phyloP scores from a whole-genome alignment of 2,329 filamentous ascomycete genomes.

The Talaromyces sp. region DNA sequence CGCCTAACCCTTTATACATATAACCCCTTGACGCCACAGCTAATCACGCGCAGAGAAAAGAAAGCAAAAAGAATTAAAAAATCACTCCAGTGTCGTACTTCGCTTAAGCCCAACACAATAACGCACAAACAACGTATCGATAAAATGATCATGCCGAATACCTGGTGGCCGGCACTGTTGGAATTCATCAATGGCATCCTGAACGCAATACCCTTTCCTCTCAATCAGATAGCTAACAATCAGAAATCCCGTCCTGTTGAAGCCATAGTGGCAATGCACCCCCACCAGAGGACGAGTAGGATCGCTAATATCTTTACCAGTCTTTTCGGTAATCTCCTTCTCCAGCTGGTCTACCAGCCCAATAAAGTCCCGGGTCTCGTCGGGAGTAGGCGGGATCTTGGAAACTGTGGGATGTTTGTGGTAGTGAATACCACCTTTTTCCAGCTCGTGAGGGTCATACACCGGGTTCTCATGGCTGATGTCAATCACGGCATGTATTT shows the following conservation, averaged over 20 bases:
- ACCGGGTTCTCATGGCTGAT: constrained; percentile 88
- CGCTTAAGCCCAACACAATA: constrained; percentile 56
- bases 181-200: constrained; percentile 76
- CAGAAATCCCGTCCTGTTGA: constrained; percentile 90
- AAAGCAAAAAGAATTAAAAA: not conserved
- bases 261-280: constrained; percentile 94
- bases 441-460: constrained; percentile 71
- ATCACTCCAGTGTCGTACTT: constrained; percentile 33
- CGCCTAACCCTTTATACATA: not conserved
- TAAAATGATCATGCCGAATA: constrained; percentile 83
- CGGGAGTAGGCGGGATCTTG: constrained; percentile 71
- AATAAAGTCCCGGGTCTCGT: constrained; percentile 58
- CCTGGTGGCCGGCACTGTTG: constrained; percentile 67
- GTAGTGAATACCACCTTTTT: constrained; percentile 62
- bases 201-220: constrained; percentile 63
- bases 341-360: constrained; percentile 56
- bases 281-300: constrained; percentile 57
- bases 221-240: constrained; percentile 89
- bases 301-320: constrained; percentile 2
- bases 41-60: not conserved
- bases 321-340: constrained; percentile 45
- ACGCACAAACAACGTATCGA: constrained; percentile 74
- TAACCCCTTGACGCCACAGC: not conserved
- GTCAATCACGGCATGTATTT: constrained; percentile 74
- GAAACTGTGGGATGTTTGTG: constrained; percentile 89